Evolutionary conservation across 305 asterid genomes (phyloP).

Genomic region (Solanum aculeatissimum): DNA sequence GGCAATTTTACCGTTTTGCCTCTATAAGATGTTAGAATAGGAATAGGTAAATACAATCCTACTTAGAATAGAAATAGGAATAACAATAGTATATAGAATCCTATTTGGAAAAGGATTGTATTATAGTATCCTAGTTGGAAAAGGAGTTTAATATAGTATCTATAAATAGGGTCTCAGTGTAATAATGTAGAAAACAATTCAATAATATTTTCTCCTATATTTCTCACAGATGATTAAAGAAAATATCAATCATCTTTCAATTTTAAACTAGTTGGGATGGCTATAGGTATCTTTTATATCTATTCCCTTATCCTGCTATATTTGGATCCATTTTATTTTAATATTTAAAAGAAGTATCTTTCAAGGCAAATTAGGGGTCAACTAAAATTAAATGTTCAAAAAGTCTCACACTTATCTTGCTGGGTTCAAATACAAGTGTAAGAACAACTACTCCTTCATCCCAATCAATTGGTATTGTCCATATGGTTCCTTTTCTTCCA

Average conservation of each 20-base stretch:
- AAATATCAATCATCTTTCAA: neutral
- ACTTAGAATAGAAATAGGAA: no score
- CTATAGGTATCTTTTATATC: neutral
- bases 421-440: neutral
- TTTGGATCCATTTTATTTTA: neutral
- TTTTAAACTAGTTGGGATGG: neutral
- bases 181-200: no score
- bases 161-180: no score
- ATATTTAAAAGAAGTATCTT: neutral
- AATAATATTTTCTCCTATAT: no score
- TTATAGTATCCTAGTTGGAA: no score
- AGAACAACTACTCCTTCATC: neutral
- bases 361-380: neutral
- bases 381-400: neutral
- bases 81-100: no score
- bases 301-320: neutral
- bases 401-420: neutral
- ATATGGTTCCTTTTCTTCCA: neutral
- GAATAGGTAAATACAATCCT: no score
- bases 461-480: neutral
- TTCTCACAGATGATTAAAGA: no score
- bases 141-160: no score
- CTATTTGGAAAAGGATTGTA: no score
- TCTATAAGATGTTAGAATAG: no score
- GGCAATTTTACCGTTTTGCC: neutral